Base-by-base conservation (phyloP, 129 eudicot genomes). In the Pittosporum tobira region DNA sequence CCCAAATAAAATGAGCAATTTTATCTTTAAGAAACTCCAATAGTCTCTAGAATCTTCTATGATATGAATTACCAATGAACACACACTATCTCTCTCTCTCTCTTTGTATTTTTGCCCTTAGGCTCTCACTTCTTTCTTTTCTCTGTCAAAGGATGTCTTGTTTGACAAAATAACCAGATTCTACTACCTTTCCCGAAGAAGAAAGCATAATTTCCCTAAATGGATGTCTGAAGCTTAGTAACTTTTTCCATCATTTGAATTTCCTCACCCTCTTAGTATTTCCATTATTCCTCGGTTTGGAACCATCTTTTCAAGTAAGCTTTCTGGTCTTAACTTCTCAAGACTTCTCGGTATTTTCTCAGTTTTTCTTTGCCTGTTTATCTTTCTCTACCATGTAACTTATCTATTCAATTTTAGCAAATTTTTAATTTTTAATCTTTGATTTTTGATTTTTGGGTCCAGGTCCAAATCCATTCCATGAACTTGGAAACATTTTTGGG, bases 1-100 rank as follows among this genome's bases (percentile, higher is more conserved):
- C n/a, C 45, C 45, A 10, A 11, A 42, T 23, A 11, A 57, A 52
- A 16, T 27, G 47, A 52, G 72, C 64, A 51, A 74, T 55, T 13
- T 30, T 6, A 19, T 30, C 30, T 30, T n/a, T 23, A 12, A 16
- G 40, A 9, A 13, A 3, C 42, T 53, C 23, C 57, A 11, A 26
- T n/a, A 1, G 6, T 31, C 29, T 81, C 94, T 76, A 72, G 86
- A 84, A 84, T 72, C 28, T 81, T 88, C 95, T 67, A 62, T 69
- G 10, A 7, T 7, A n/a, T n/a, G n/a, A n/a, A n/a, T n/a, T n/a
- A n/a, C n/a, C n/a, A n/a, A n/a, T 12, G 9, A 36, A 1, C 42
- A n/a, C n/a, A n/a, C n/a, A n/a, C n/a, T n/a, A n/a, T n/a, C n/a
- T 12, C 11, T 56, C 61, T 34, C 26, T 30, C 16, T 45, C 16